Percentiles rank a stretch among this genome's conserved stretches.
phyloP scores from a whole-genome alignment of 2,329 filamentous ascomycete species.

The Coniochaeta sp. region DNA sequence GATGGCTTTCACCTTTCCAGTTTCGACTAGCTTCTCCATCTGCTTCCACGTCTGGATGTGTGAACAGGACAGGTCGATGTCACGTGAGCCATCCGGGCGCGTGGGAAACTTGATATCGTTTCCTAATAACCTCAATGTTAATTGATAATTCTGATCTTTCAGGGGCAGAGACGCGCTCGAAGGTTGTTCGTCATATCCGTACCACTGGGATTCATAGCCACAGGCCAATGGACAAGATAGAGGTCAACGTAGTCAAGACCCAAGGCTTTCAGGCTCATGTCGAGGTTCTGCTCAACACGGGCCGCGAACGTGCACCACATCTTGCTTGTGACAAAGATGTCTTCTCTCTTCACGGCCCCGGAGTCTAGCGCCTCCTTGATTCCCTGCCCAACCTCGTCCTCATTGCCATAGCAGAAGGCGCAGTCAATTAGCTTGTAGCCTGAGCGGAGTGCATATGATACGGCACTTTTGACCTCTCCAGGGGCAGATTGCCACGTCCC shows the following conservation, averaged over 20 bases:
- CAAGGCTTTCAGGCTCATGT: slow-evolving; percentile 65
- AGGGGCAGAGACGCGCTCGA: too few relatives aligned
- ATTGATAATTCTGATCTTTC: too few relatives aligned
- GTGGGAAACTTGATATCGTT: slow-evolving; percentile 71
- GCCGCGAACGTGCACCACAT: slow-evolving; percentile 77
- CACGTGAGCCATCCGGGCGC: slow-evolving; percentile 63
- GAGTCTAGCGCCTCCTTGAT: slow-evolving; percentile 64
- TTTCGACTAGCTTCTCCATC: slow-evolving; percentile 59
- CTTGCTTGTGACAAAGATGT: slow-evolving; percentile 75
- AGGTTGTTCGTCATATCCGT: too few relatives aligned
- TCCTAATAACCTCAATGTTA: too few relatives aligned
- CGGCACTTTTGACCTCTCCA: slow-evolving; percentile 51
- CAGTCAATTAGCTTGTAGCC: slow-evolving; percentile 60
- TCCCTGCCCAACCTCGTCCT: slow-evolving; percentile 74
- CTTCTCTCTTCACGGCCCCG: slow-evolving; percentile 67
- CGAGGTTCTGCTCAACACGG: slow-evolving; percentile 59
- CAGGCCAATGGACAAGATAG: slow-evolving; percentile 47
- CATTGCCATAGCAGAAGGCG: slow-evolving; percentile 73
- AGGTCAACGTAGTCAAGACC: slow-evolving; percentile 78
- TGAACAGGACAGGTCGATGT: slow-evolving; percentile 61
- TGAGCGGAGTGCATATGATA: slow-evolving; percentile 48
- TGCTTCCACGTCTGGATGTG: slow-evolving; percentile 72
- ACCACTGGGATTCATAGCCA: too few relatives aligned
- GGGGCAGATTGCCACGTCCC: slow-evolving; percentile 59
- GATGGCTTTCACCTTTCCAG: slow-evolving; percentile 48